These are phyloP conservation scores for Cystofilobasidium ferigula DNA, from an alignment of 768 basidiomycete genomes.

Conservation along the genomic window DNA sequence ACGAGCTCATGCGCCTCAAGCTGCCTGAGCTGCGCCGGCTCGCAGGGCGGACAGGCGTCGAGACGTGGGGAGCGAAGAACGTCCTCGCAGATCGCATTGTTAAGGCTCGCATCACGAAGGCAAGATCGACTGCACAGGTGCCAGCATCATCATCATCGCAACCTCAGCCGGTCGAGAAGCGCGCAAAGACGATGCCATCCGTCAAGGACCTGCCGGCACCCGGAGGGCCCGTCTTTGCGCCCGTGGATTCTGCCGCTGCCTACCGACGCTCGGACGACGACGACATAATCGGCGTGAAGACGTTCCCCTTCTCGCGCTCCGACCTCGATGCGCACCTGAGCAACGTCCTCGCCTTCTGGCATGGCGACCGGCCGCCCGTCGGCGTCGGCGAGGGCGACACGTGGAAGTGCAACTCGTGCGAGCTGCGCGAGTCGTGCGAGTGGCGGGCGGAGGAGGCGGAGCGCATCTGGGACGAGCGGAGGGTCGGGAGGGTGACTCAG, in stretches of 20 bases:
- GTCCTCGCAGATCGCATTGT: slow-evolving; percentile 4
- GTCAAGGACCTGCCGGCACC: neutral
- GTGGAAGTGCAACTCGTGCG: slow-evolving; percentile 17
- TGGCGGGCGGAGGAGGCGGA: slow-evolving; percentile 19
- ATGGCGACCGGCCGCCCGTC: slow-evolving; percentile 3
- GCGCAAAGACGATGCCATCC: neutral
- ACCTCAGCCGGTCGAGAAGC: neutral
- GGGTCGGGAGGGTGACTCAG: no score
- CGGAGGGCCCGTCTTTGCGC: neutral
- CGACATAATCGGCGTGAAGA: slow-evolving; percentile 16
- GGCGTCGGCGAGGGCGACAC: slow-evolving; percentile 12
- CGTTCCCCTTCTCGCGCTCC: neutral
- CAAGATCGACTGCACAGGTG: neutral
- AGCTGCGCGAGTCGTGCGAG: slow-evolving; percentile 24
- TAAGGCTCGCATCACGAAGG: neutral
- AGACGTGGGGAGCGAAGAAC: slow-evolving; percentile 4
- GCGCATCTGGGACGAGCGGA: slow-evolving; percentile 13
- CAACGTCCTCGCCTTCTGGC: slow-evolving; percentile 19
- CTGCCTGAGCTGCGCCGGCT: slow-evolving; percentile 3
- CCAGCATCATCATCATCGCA: neutral
- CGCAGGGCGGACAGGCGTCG: neutral
- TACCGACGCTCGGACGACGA: neutral
- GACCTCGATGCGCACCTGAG: slow-evolving; percentile 2
- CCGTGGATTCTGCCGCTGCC: neutral
- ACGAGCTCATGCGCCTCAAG: neutral